A percentile compares a stretch with the other conserved stretches of the same genome.
Conservation (phyloP, 1,284 basidiomycete species). For the Apiotrichum porosum region DNA sequence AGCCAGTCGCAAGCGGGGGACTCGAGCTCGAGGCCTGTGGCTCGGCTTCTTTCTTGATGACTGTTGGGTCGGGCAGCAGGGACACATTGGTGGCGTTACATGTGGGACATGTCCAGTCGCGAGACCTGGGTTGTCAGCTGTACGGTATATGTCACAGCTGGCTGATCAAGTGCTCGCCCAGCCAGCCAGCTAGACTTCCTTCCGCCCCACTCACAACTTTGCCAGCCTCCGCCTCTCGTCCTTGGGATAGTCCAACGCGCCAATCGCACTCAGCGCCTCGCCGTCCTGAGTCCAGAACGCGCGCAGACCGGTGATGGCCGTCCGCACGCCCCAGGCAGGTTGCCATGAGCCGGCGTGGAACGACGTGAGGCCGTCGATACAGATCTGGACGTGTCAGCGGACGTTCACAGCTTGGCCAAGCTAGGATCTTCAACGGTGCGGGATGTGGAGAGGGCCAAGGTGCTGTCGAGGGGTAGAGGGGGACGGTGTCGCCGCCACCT, state of each 20-base stretch:
- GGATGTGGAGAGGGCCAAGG: not conserved
- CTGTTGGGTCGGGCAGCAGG: constrained; percentile 55
- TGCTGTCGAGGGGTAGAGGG: too few species aligned
- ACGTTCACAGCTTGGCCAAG: too few species aligned
- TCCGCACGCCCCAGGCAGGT: constrained; percentile 94
- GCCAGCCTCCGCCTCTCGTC: constrained; percentile 77
- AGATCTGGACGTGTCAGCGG: constrained; percentile 59
- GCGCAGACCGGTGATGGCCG: constrained; percentile 87
- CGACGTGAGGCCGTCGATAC: constrained; percentile 80
- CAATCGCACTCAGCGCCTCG: constrained; percentile 82
- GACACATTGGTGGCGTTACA: constrained; percentile 66
- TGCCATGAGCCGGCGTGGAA: constrained; percentile 67
- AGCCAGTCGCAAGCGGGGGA: too few species aligned
- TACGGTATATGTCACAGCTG: too few species aligned
- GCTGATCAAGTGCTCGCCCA: too few species aligned
- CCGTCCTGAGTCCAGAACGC: constrained; percentile 87
- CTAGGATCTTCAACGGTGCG: too few species aligned
- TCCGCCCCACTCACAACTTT: constrained; percentile 56
- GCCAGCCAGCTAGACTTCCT: not conserved
- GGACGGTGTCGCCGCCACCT: too few species aligned
- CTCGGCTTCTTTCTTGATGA: not conserved
- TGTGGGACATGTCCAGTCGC: constrained; percentile 72
- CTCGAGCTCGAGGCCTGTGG: too few species aligned
- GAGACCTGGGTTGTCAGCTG: constrained; percentile 56
- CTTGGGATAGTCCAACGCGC: constrained; percentile 74